These are phyloP conservation scores for Kondoa malvinella DNA, from an alignment of 768 basidiomycete species.

Conservation along the genomic window DNA sequence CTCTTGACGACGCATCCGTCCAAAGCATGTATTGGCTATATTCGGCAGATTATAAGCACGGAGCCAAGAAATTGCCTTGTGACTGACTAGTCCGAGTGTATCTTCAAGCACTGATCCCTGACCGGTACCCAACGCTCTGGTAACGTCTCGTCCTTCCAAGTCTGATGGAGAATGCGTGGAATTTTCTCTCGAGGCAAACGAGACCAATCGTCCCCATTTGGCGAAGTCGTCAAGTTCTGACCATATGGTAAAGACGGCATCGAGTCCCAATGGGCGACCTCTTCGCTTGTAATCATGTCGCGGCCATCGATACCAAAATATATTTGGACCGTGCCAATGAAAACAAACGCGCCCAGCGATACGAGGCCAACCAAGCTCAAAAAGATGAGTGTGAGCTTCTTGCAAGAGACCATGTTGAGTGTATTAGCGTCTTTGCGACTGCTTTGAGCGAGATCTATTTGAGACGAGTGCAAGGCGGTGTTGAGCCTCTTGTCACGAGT, in stretches of 20 bases:
- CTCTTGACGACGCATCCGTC: conserved; percentile 79
- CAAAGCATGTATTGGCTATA: conserved; percentile 84
- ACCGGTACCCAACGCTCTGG: conserved; percentile 64
- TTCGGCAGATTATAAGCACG: not conserved
- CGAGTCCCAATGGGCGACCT: conserved; percentile 15
- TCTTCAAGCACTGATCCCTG: conserved; percentile 65
- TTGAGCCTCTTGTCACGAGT: too few species aligned
- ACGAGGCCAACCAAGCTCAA: conserved; percentile 52
- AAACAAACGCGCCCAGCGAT: conserved; percentile 71
- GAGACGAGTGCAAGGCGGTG: too few species aligned
- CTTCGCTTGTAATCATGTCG: conserved; percentile 22
- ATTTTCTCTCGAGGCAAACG: conserved; percentile 33
- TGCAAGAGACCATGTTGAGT: not conserved
- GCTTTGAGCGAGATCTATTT: too few species aligned
- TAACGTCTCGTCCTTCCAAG: conserved; percentile 82
- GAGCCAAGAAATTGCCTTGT: conserved; percentile 21
- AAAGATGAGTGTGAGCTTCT: conserved; percentile 15
- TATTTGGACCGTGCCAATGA: conserved; percentile 76
- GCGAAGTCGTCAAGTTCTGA: not conserved
- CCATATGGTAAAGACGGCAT: conserved; percentile 8
- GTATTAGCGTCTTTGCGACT: too few species aligned
- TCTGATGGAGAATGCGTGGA: conserved; percentile 90
- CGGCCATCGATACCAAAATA: conserved; percentile 26
- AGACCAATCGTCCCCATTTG: not conserved
- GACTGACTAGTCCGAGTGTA: conserved; percentile 89